phyloP scores from a whole-genome alignment of 352 stramenopile species.

The Peronospora tabacina region DNA sequence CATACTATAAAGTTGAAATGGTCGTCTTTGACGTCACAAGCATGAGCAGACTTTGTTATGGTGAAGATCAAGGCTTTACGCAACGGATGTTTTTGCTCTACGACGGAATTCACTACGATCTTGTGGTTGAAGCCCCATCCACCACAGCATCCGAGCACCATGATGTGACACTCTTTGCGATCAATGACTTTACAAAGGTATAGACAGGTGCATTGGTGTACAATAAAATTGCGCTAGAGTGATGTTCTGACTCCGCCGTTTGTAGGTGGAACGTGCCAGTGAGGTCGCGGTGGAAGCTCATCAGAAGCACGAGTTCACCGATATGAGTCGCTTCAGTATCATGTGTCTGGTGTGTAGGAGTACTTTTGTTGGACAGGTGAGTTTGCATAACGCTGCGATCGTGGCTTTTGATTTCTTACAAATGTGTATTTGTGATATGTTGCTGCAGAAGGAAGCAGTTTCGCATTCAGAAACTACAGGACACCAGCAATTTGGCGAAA shows the following conservation, averaged over 20 bases:
- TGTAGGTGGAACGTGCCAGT: constrained; percentile 60
- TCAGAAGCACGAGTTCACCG: constrained; percentile 81
- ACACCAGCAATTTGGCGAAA: constrained; percentile 72
- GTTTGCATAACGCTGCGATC: neutral
- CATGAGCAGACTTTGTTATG: constrained; percentile 78
- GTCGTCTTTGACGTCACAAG: constrained; percentile 83
- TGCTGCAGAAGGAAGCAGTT: constrained; percentile 42
- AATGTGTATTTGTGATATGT: neutral
- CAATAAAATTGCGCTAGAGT: neutral
- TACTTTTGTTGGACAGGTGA: constrained; percentile 58
- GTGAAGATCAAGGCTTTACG: constrained; percentile 72
- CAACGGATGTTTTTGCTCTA: constrained; percentile 83
- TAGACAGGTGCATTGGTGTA: neutral
- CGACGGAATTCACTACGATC: constrained; percentile 82
- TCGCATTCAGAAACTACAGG: constrained; percentile 52
- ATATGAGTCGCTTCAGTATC: constrained; percentile 65
- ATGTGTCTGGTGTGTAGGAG: constrained; percentile 59
- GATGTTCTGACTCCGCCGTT: neutral
- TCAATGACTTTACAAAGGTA: constrained; percentile 83
- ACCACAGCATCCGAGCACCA: constrained; percentile 38
- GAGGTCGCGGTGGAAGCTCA: constrained; percentile 77
- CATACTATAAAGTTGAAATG: constrained; percentile 71
- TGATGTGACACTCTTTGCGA: constrained; percentile 62
- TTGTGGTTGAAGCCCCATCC: constrained; percentile 57
- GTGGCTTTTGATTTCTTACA: constrained; percentile 3